A percentile compares a stretch with the other conserved stretches of the same genome.
These are phyloP conservation scores for Catunica adiposa DNA, from an alignment of 2,329 filamentous ascomycete species.

Conservation along the genomic window DNA sequence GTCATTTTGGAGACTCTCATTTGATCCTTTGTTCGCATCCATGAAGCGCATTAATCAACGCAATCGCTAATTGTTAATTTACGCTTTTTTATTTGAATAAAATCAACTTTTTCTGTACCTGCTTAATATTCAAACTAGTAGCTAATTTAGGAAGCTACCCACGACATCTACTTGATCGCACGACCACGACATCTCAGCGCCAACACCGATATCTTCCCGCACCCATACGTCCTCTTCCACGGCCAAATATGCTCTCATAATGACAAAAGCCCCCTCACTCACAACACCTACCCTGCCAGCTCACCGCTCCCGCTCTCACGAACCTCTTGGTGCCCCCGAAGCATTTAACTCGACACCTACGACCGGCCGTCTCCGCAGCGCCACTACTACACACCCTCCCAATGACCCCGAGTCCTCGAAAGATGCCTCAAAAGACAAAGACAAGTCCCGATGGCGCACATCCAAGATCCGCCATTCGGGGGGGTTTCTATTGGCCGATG, in stretches of 20 bases:
- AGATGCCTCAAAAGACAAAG: no score
- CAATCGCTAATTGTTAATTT: no score
- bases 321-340: not conserved
- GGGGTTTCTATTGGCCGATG: conserved; percentile 35
- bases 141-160: no score
- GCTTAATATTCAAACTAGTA: no score
- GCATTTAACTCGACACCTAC: not conserved
- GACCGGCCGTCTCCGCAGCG: not conserved
- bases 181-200: no score
- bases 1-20: no score
- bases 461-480: conserved; percentile 31
- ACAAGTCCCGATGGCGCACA: conserved; percentile 17
- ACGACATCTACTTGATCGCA: not conserved
- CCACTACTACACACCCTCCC: not conserved
- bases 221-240: not conserved
- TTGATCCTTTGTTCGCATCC: no score
- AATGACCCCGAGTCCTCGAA: not conserved
- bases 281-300: not conserved
- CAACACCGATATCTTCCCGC: no score
- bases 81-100: no score
- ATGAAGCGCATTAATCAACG: no score
- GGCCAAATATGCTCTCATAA: not conserved
- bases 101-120: no score
- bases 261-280: not conserved
- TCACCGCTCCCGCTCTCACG: conserved; percentile 1